Evolutionary conservation across 805 yeast species (phyloP).

Genomic region (Candida coleopterorum): DNA sequence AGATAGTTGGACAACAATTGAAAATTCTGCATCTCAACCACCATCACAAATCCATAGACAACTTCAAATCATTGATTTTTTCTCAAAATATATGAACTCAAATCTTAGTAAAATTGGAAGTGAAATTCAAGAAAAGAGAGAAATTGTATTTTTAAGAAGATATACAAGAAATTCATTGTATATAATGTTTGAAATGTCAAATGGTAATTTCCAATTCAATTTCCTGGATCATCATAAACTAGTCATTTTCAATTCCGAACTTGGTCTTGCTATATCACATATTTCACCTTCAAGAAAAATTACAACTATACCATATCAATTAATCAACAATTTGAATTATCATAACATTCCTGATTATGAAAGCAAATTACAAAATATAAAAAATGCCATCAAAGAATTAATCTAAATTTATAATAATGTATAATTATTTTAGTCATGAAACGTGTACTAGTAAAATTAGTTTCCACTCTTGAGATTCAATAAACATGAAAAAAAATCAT

Average conservation of each 20-base stretch:
- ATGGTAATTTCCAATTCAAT: conserved; percentile 90
- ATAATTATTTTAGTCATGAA: not conserved
- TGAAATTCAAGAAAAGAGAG: conserved; percentile 56
- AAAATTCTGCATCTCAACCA: conserved; percentile 39
- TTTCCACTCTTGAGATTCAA: too few species aligned
- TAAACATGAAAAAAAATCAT: too few species aligned
- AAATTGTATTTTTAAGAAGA: conserved; percentile 73
- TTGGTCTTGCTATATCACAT: conserved; percentile 74
- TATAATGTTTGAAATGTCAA: conserved; percentile 90
- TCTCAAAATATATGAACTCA: conserved; percentile 87
- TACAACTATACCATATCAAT: conserved; percentile 49
- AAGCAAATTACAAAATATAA: conserved; percentile 44
- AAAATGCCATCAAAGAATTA: conserved; percentile 56
- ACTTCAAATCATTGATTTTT: conserved; percentile 81
- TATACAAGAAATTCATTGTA: conserved; percentile 74
- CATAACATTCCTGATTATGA: conserved; percentile 39
- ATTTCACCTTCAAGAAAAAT: conserved; percentile 74
- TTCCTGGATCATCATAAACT: conserved; percentile 93
- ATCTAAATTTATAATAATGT: conserved; percentile 9
- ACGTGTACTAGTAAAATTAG: too few species aligned
- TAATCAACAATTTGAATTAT: conserved; percentile 15
- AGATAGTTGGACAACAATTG: conserved; percentile 45
- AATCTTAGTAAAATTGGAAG: conserved; percentile 73
- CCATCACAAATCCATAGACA: conserved; percentile 56
- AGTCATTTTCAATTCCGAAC: conserved; percentile 57